Evolutionary conservation across 2,329 filamentous ascomycete species (phyloP).

Genomic region (Chrysoporthe puriensis): DNA sequence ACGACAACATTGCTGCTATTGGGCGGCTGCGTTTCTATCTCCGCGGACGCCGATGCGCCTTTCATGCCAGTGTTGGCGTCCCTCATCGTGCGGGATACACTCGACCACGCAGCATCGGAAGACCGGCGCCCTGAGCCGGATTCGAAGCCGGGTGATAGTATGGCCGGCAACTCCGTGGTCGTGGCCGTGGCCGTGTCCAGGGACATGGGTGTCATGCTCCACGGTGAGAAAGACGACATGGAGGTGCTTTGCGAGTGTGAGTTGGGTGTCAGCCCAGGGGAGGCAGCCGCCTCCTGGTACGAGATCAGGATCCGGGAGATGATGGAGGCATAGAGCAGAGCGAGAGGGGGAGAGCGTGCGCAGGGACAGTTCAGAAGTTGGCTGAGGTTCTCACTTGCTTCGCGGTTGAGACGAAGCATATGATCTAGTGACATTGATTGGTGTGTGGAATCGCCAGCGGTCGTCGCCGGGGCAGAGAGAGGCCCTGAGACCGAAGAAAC

Average conservation of each 20-base stretch:
- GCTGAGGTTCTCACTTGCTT: conserved; percentile 33
- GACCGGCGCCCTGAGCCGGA: too few species aligned
- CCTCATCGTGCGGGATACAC: too few species aligned
- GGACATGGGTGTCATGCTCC: too few species aligned
- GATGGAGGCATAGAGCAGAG: conserved; percentile 35
- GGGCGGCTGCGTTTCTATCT: too few species aligned
- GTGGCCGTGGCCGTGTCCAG: too few species aligned
- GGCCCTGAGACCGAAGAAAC: too few species aligned
- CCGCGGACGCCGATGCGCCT: too few species aligned
- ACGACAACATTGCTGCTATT: conserved; percentile 7
- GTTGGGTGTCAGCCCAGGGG: too few species aligned
- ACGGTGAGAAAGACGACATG: neutral
- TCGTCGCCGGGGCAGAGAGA: conserved; percentile 5
- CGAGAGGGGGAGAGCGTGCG: conserved; percentile 30
- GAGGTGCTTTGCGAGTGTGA: neutral
- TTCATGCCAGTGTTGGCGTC: too few species aligned
- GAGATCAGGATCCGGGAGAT: conserved; percentile 33
- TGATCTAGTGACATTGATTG: conserved; percentile 30
- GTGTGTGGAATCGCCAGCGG: neutral
- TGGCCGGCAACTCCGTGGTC: too few species aligned
- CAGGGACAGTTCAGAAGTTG: conserved; percentile 33
- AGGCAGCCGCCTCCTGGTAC: conserved; percentile 33
- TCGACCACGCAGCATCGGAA: too few species aligned
- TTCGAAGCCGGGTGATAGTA: too few species aligned
- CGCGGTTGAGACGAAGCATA: conserved; percentile 34